phyloP scores from a whole-genome alignment of 2,329 filamentous ascomycete species.

The Talaromyces sp. region DNA sequence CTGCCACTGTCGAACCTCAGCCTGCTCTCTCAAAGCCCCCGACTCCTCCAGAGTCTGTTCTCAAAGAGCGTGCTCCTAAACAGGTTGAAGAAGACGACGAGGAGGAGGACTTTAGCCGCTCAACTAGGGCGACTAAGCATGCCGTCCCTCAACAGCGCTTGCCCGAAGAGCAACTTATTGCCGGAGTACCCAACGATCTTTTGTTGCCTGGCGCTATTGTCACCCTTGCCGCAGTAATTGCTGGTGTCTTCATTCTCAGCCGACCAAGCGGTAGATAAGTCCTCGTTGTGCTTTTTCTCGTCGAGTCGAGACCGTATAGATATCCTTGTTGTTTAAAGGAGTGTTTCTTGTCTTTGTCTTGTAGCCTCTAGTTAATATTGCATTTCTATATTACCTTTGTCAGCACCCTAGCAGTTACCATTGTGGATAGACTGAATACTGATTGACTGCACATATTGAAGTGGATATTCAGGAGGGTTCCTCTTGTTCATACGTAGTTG shows the following conservation, averaged over 20 bases:
- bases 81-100: constrained; percentile 51
- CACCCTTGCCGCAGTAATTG: constrained; percentile 88
- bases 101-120: constrained; percentile 37
- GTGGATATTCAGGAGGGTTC: not conserved
- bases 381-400: constrained; percentile 2
- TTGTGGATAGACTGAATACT: not conserved
- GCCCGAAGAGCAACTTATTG: constrained; percentile 73
- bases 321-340: constrained; percentile 3
- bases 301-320: constrained; percentile 6
- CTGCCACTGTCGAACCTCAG: constrained; percentile 58
- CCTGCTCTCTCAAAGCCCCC: constrained; percentile 48
- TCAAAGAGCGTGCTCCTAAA: constrained; percentile 31
- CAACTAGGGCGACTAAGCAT: constrained; percentile 43
- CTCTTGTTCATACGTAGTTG: too few species aligned
- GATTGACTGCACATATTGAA: not conserved
- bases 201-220: constrained; percentile 91
- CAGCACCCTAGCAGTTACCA: not conserved
- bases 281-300: not conserved
- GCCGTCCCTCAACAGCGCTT: constrained; percentile 45
- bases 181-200: constrained; percentile 89
- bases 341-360: not conserved
- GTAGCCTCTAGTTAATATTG: constrained; percentile 13
- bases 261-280: constrained; percentile 54
- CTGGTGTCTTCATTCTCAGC: constrained; percentile 86
- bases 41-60: constrained; percentile 48